Evolutionary conservation across 352 stramenopile genomes (phyloP), one percentile per base, ranked within the genome.

Genomic region (Pseudoperonospora humuli): DNA sequence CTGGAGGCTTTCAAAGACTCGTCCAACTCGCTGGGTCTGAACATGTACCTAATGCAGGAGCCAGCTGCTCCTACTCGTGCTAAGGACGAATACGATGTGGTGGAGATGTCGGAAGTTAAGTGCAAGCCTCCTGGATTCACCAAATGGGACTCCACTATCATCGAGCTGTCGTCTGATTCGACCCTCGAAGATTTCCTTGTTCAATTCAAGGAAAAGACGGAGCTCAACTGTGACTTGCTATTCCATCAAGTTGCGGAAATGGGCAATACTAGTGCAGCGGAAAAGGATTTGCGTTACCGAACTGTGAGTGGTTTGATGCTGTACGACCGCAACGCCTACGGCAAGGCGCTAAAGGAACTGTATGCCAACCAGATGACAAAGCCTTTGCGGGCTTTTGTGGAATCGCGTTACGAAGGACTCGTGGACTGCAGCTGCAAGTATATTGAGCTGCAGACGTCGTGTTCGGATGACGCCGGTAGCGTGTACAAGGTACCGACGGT

Each of bases 11-110:
- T 90, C 48, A 96, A 96, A 65, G 86, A 96, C 61, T 96, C 84
- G 28, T 93, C 77, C 24, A 96, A 96, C 65, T 95, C 86, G 46
- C 61, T 96, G 4, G 87, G 83, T 3, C 63, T 96, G 15, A 96
- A 95, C 69, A 93, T 90, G 75, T 96, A 96, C 63, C 66, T 96
- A 40, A 83, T 96, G 64, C 84, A 89, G 41, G 86, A 96, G 57
- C 86, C 87, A 18, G 84, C 80, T 9, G 55, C 65, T 13, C 79
- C 84, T 14, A 67, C 75, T 65, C 90, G 86, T 57, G 77, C 83
- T 15, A 92, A 96, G 67, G 86, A 96, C 50, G 83, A 95, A 56
- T 96, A 95, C 54, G 87, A 96, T 32, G 70, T 87, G 23, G 78
- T 92, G 17, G 80, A 92, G 42, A 92, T 92, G 80, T 74, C 68